Conservation (phyloP, 768 basidiomycete genomes). For the Coprinopsis strossmayeri region DNA sequence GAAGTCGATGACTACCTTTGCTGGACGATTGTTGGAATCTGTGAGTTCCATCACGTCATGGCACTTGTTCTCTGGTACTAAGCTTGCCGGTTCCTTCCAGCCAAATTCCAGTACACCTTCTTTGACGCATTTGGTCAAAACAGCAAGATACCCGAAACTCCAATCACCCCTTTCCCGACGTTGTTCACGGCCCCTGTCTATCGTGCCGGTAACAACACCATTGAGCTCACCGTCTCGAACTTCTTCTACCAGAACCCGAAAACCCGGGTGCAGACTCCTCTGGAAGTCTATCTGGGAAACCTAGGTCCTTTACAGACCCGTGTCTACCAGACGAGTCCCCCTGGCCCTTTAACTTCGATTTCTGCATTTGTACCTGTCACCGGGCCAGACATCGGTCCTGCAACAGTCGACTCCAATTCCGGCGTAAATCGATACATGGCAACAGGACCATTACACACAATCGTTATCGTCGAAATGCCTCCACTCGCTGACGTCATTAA, state of each 20-base stretch:
- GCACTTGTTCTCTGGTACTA: slow-evolving; percentile 8
- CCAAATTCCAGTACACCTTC: slow-evolving; percentile 92
- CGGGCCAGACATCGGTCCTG: slow-evolving; percentile 21
- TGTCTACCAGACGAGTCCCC: slow-evolving; percentile 66
- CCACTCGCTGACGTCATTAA: slow-evolving; percentile 68
- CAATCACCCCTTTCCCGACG: slow-evolving; percentile 88
- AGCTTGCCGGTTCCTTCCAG: slow-evolving; percentile 41
- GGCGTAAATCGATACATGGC: slow-evolving; percentile 39
- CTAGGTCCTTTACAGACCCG: slow-evolving; percentile 80
- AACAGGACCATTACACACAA: slow-evolving; percentile 58
- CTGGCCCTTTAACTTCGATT: slow-evolving; percentile 60
- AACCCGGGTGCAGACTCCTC: slow-evolving; percentile 55
- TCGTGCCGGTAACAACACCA: slow-evolving; percentile 60
- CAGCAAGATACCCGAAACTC: slow-evolving; percentile 65
- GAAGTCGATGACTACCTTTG: slow-evolving; percentile 93
- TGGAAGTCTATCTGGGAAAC: slow-evolving; percentile 86
- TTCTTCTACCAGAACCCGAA: slow-evolving; percentile 79
- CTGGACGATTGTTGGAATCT: slow-evolving; percentile 95
- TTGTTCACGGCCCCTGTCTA: slow-evolving; percentile 76
- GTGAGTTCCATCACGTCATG: slow-evolving; percentile 39
- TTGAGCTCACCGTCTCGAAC: slow-evolving; percentile 83
- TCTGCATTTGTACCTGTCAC: slow-evolving; percentile 45
- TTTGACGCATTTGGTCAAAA: slow-evolving; percentile 85
- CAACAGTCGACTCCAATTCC: not conserved
- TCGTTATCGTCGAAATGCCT: slow-evolving; percentile 85